Conservation (phyloP, 2,329 filamentous ascomycete genomes). For the Fusarium longipes region DNA sequence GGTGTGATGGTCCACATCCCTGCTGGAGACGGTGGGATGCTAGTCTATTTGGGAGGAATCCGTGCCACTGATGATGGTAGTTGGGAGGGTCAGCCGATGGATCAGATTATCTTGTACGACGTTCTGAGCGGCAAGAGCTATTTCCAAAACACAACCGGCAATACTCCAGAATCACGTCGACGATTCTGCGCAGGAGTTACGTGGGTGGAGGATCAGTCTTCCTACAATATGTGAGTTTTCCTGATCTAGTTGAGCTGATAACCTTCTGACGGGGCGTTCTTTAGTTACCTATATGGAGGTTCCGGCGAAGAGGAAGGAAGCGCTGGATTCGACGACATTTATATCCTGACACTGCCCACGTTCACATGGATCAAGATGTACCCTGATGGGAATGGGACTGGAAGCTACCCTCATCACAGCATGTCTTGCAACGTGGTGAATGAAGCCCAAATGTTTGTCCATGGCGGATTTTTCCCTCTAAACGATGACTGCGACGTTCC, state of each 20-base stretch:
- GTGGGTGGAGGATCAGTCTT: slow-evolving; percentile 68
- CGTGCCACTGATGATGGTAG: slow-evolving; percentile 62
- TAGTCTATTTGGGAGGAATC: slow-evolving; percentile 72
- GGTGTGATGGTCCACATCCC: slow-evolving; percentile 70
- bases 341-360: slow-evolving; percentile 68
- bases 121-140: slow-evolving; percentile 69
- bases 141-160: slow-evolving; percentile 64
- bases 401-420: slow-evolving; percentile 62
- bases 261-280: neutral
- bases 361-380: slow-evolving; percentile 71
- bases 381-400: slow-evolving; percentile 54
- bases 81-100: slow-evolving; percentile 57
- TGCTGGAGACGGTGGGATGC: slow-evolving; percentile 67
- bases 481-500: slow-evolving; percentile 62
- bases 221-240: slow-evolving; percentile 69
- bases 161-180: slow-evolving; percentile 62
- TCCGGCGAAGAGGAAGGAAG: slow-evolving; percentile 59
- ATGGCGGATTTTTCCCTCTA: slow-evolving; percentile 68
- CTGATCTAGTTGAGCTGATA: neutral
- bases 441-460: slow-evolving; percentile 69
- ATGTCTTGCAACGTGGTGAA: slow-evolving; percentile 67
- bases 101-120: slow-evolving; percentile 69
- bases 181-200: slow-evolving; percentile 71
- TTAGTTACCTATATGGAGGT: slow-evolving; percentile 71
- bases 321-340: slow-evolving; percentile 68